Evolutionary conservation across 768 basidiomycete genomes (phyloP), one percentile per base, ranked within the genome.

Genomic region (Arthromyces matolae): DNA sequence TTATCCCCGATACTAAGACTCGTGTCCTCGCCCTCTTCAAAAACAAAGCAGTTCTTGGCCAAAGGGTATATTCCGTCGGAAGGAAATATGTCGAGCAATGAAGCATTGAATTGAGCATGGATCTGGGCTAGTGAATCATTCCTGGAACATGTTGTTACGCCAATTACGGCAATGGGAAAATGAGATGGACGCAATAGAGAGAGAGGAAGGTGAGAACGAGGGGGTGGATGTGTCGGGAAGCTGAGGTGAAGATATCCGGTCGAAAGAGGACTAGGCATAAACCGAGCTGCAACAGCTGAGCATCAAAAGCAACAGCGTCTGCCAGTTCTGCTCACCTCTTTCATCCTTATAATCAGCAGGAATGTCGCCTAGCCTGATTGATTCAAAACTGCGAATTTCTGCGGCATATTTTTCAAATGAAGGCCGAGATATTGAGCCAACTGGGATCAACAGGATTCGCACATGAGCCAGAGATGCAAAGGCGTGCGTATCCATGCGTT

Each of bases 381-480:
- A 71, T 42, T 86, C 81, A 54, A 93, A 84, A 18, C 76, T 76
- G 40, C 82, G 76, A 47, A 98, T 81, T 56, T 93, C 82, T 25
- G 75, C 66, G 4, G 84, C 79, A 73, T 86, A 91, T 53, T 74
- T 76, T 41, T 91, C 82, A 61, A 89, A 96, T 2, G 77, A 71
- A n/a, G 77, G 55, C 33, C 75, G 74, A 1, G 80, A 71, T 53
- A 96, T 88, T 6, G 78, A 67, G 29, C 92, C 91, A 9, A 97
- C 83, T 13, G 95, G 94, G 13, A 96, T 67, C 50, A 97, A 78
- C 16, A 98, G 79, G 39, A 98, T 78, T 49, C 79, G 83, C 47
- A 97, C 73, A 62, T 90, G 89, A 16, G 90, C 93, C 38, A 95
- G 79, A 16, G 89, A 88, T 19, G 84, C 86, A 60, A 91, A 93